Conservation (phyloP, 2,329 filamentous ascomycete genomes). For the Lachnellula subtilissima region DNA sequence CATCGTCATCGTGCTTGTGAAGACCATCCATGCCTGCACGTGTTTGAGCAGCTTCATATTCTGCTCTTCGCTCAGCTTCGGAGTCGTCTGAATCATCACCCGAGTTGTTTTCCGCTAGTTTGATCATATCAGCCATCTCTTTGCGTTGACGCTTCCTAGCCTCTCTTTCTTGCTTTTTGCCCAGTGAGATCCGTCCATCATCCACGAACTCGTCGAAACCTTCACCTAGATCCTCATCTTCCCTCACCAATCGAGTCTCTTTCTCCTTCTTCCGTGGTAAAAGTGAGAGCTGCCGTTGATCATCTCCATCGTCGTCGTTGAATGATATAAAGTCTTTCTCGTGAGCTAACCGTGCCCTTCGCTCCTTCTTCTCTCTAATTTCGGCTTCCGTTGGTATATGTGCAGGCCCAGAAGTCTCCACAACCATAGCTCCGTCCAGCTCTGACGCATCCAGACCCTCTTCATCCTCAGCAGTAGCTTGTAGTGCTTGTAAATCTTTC, state of each 20-base stretch:
- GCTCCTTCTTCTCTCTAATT: constrained; percentile 85
- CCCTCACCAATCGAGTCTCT: constrained; percentile 69
- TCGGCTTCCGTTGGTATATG: constrained; percentile 77
- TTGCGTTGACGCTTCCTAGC: constrained; percentile 60
- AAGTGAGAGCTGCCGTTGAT: constrained; percentile 31
- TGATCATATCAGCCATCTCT: constrained; percentile 80
- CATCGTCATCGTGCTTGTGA: constrained; percentile 41
- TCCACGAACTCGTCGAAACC: constrained; percentile 91
- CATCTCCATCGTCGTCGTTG: constrained; percentile 50
- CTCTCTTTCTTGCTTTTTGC: constrained; percentile 72
- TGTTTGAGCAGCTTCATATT: constrained; percentile 84
- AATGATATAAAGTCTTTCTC: constrained; percentile 66
- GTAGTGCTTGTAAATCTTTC: constrained; percentile 49
- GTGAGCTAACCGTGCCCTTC: constrained; percentile 73
- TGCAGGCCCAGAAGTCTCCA: constrained; percentile 37
- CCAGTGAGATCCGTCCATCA: constrained; percentile 73
- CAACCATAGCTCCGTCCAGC: constrained; percentile 60
- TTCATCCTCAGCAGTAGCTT: constrained; percentile 42
- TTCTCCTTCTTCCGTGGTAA: constrained; percentile 56
- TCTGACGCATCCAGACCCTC: constrained; percentile 57
- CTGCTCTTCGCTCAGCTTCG: constrained; percentile 66
- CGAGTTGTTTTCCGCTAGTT: constrained; percentile 65
- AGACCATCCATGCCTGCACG: constrained; percentile 78
- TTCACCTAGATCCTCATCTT: constrained; percentile 90
- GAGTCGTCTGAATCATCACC: constrained; percentile 64